phyloP scores from a whole-genome alignment of 768 basidiomycete species.

The Trametes cinnabarina region DNA sequence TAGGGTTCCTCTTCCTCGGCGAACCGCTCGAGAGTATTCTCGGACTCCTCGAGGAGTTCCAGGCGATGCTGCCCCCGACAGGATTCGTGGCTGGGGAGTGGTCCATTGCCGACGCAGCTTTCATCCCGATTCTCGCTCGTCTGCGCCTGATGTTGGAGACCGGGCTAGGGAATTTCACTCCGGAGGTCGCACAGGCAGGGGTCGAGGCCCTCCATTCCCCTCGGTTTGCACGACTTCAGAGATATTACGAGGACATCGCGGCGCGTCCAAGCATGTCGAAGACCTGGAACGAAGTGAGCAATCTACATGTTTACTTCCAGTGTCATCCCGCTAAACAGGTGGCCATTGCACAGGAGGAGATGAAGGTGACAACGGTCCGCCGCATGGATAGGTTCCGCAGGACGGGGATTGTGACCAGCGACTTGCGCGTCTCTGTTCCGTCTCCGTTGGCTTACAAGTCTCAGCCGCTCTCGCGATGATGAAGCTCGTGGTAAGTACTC shows the following conservation, averaged over 20 bases:
- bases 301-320: too few species aligned
- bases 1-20: conserved; percentile 34
- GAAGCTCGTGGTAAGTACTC: too few species aligned
- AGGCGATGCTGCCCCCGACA: conserved; percentile 44
- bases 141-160: conserved; percentile 32
- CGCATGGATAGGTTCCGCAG: too few species aligned
- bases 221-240: background rate
- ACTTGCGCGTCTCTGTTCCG: too few species aligned
- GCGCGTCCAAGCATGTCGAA: conserved; percentile 1
- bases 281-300: conserved; percentile 1
- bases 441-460: too few species aligned
- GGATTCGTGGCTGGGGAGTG: conserved; percentile 43
- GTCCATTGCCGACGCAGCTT: conserved; percentile 59
- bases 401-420: too few species aligned
- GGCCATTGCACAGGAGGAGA: too few species aligned
- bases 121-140: conserved; percentile 59
- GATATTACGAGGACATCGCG: background rate
- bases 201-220: background rate
- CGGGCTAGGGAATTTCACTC: background rate
- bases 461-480: too few species aligned
- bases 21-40: conserved; percentile 43
- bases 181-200: background rate
- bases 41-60: conserved; percentile 45
- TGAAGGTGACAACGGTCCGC: too few species aligned
- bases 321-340: too few species aligned